phyloP scores from a whole-genome alignment of 2,329 filamentous ascomycete genomes.

The Paraphaeosphaeria minitans region DNA sequence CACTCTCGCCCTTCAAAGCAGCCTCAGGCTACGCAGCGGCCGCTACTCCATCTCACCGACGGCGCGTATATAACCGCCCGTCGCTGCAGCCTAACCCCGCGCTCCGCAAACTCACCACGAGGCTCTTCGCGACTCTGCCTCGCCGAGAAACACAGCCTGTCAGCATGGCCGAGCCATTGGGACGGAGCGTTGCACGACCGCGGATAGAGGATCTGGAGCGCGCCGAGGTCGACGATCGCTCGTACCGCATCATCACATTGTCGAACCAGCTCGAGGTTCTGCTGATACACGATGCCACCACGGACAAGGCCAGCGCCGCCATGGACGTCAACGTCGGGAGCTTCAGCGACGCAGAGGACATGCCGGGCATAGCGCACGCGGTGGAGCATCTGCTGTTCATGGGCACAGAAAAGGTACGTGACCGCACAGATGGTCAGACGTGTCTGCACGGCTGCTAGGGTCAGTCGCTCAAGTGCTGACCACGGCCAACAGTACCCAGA shows the following conservation, averaged over 20 bases:
- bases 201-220: slow-evolving; percentile 73
- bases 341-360: slow-evolving; percentile 87
- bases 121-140: slow-evolving; percentile 18
- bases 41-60: slow-evolving; percentile 29
- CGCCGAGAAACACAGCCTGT: slow-evolving; percentile 14
- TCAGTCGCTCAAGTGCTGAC: not conserved
- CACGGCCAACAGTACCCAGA: slow-evolving; percentile 69
- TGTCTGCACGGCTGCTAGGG: not conserved
- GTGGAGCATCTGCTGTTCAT: slow-evolving; percentile 98
- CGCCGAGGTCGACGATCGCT: slow-evolving; percentile 81
- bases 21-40: slow-evolving; percentile 22
- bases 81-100: slow-evolving; percentile 18
- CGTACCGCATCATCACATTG: slow-evolving; percentile 85
- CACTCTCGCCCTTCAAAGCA: slow-evolving; percentile 18
- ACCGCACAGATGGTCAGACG: not conserved
- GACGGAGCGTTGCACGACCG: slow-evolving; percentile 30
- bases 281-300: slow-evolving; percentile 90
- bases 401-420: slow-evolving; percentile 85
- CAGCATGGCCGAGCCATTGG: slow-evolving; percentile 39
- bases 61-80: slow-evolving; percentile 26
- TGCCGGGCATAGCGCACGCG: slow-evolving; percentile 94
- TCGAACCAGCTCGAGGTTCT: slow-evolving; percentile 88
- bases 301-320: slow-evolving; percentile 94
- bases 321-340: slow-evolving; percentile 96
- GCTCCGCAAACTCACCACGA: slow-evolving; percentile 13